Evolutionary conservation across 306 rosid genomes (phyloP).

Genomic region (Elaeagnus macrophylla): DNA sequence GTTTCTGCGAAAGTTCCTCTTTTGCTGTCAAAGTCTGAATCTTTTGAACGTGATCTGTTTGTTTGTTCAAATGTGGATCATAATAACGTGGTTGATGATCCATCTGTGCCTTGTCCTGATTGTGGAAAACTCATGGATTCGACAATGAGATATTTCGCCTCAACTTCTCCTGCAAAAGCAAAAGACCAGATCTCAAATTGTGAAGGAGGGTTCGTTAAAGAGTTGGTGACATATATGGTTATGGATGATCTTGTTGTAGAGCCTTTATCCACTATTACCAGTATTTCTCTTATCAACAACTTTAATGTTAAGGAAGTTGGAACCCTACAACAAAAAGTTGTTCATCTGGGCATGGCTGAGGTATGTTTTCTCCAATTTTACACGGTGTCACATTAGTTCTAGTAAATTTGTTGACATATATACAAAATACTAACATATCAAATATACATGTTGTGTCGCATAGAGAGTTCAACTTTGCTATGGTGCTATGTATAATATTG

Average conservation of each 20-base stretch:
- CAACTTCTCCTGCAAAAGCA: background rate
- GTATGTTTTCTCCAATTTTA: background rate
- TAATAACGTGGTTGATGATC: background rate
- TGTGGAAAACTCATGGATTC: background rate
- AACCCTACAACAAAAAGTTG: background rate
- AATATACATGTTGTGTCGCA: too few relatives aligned
- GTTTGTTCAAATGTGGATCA: too few relatives aligned
- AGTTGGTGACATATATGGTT: slow-evolving; percentile 15
- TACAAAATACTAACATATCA: too few relatives aligned
- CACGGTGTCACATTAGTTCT: too few relatives aligned
- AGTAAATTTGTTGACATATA: too few relatives aligned
- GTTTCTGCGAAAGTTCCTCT: too few relatives aligned
- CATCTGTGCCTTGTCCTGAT: background rate
- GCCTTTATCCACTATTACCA: slow-evolving; percentile 4
- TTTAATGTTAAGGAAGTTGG: background rate
- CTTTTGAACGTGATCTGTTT: too few relatives aligned
- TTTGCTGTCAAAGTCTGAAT: too few relatives aligned
- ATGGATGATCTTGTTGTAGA: slow-evolving; percentile 21
- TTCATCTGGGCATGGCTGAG: slow-evolving; percentile 10
- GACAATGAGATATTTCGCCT: background rate
- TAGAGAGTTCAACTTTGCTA: too few relatives aligned
- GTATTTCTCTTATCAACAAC: background rate
- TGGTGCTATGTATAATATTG: too few relatives aligned
- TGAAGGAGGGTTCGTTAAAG: slow-evolving; percentile 13
- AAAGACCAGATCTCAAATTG: too few relatives aligned